Evolutionary conservation across 2,329 filamentous ascomycete genomes (phyloP).

Genomic region (Pseudovirgaria hyperparasitica): DNA sequence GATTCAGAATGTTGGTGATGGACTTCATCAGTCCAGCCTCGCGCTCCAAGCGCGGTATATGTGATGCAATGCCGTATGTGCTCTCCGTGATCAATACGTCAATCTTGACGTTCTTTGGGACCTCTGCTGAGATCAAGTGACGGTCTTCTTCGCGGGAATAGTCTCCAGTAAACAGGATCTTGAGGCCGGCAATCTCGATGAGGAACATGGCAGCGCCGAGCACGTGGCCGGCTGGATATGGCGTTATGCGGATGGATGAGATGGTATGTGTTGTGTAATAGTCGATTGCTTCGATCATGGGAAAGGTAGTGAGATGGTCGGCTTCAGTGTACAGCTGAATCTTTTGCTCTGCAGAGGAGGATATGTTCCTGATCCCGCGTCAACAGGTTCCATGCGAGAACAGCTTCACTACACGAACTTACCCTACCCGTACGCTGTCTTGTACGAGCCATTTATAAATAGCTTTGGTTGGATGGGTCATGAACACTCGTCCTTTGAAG

Average conservation of each 20-base stretch:
- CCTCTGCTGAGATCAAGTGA: constrained; percentile 86
- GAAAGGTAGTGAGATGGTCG: constrained; percentile 87
- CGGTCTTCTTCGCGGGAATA: constrained; percentile 93
- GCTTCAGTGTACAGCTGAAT: constrained; percentile 80
- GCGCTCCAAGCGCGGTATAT: constrained; percentile 79
- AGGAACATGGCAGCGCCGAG: constrained; percentile 96
- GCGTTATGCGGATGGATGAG: constrained; percentile 90
- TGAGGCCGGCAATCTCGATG: constrained; percentile 91
- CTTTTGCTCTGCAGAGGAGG: constrained; percentile 48
- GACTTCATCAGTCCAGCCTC: constrained; percentile 93
- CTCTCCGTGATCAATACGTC: constrained; percentile 97
- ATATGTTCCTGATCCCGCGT: constrained; percentile 46
- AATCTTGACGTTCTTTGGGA: constrained; percentile 78
- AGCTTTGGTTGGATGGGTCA: constrained; percentile 98
- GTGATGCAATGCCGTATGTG: constrained; percentile 90
- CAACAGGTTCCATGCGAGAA: constrained; percentile 1
- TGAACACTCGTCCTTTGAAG: constrained; percentile 92
- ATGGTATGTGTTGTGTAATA: constrained; percentile 98
- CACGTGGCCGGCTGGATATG: constrained; percentile 95
- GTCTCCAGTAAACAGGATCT: constrained; percentile 94
- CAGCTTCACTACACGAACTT: no score
- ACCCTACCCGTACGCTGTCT: constrained; percentile 87
- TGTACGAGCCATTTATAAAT: constrained; percentile 99
- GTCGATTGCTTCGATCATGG: constrained; percentile 91
- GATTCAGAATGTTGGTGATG: constrained; percentile 79